phyloP scores from a whole-genome alignment of 352 stramenopile genomes.

The Phytopythium boreale region DNA sequence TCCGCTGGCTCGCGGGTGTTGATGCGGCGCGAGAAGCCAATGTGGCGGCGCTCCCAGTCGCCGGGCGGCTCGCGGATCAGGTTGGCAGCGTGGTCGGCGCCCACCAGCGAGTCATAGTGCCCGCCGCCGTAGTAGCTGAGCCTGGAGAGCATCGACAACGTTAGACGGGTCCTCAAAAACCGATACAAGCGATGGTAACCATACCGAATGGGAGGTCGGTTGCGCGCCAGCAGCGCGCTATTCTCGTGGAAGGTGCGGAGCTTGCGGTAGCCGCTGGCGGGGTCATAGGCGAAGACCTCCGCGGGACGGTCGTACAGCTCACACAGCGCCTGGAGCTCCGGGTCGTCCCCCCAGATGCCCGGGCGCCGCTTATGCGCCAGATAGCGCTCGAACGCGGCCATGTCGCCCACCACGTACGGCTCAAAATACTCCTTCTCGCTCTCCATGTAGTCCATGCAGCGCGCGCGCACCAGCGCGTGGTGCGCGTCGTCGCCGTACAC shows the following conservation, averaged over 20 bases:
- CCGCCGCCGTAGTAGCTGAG: constrained; percentile 91
- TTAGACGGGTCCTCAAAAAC: neutral
- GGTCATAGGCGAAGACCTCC: constrained; percentile 90
- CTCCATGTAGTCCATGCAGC: constrained; percentile 96
- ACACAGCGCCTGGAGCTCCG: constrained; percentile 94
- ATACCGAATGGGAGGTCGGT: constrained; percentile 67
- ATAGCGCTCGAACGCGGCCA: constrained; percentile 89
- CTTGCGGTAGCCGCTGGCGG: constrained; percentile 58
- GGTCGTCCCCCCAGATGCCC: constrained; percentile 94
- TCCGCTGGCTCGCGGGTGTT: constrained; percentile 47
- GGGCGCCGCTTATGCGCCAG: constrained; percentile 86
- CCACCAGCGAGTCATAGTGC: constrained; percentile 90
- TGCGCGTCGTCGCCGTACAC: constrained; percentile 93
- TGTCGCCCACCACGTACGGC: constrained; percentile 86
- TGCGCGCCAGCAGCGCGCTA: constrained; percentile 36
- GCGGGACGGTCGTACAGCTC: constrained; percentile 92
- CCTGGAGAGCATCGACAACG: constrained; percentile 19
- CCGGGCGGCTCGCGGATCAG: constrained; percentile 57
- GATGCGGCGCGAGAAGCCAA: constrained; percentile 66
- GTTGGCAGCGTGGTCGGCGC: constrained; percentile 45
- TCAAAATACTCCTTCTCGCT: constrained; percentile 92
- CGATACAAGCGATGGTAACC: neutral
- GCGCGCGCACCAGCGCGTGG: constrained; percentile 86
- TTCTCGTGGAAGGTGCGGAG: constrained; percentile 90
- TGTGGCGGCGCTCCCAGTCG: constrained; percentile 62